Percentiles rank a stretch among this genome's conserved stretches.
Conservation (phyloP, 352 stramenopile species). For the Globisporangium cederbergense region DNA sequence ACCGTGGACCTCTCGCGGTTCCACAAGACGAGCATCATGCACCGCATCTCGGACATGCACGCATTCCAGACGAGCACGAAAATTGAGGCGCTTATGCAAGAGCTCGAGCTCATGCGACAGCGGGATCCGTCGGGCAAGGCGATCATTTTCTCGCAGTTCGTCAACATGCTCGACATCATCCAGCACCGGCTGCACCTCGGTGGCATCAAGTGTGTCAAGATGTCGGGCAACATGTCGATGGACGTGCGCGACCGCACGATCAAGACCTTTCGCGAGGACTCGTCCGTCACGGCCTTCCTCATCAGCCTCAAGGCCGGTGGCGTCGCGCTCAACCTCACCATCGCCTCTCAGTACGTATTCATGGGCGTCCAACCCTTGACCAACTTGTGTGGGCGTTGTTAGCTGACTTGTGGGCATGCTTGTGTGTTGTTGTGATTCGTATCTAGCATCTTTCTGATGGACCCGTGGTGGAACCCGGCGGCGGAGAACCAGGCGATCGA, state of each 20-base stretch:
- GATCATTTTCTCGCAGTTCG: conserved; percentile 98
- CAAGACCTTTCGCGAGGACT: conserved; percentile 86
- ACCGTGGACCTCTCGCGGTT: conserved; percentile 57
- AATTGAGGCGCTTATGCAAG: conserved; percentile 97
- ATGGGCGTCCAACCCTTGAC: neutral
- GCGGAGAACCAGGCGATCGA: conserved; percentile 95
- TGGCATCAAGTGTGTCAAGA: conserved; percentile 87
- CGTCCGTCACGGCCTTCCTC: conserved; percentile 92
- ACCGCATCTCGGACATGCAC: conserved; percentile 54
- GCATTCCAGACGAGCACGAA: conserved; percentile 93
- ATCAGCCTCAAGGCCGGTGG: conserved; percentile 99
- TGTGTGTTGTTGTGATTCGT: neutral
- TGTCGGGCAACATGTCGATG: conserved; percentile 91
- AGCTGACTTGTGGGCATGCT: conserved; percentile 13
- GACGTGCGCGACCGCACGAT: conserved; percentile 78
- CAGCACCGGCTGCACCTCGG: conserved; percentile 92
- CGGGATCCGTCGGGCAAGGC: conserved; percentile 95
- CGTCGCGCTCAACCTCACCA: conserved; percentile 98
- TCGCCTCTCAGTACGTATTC: conserved; percentile 87
- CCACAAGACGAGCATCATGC: conserved; percentile 70
- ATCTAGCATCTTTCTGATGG: conserved; percentile 93
- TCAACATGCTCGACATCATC: conserved; percentile 99
- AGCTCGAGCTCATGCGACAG: conserved; percentile 93
- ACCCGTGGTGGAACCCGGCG: conserved; percentile 99
- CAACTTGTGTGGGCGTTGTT: neutral